Percentiles rank a stretch among this genome's conserved stretches.
Evolutionary conservation across 176 grass and related monocot species (phyloP).

Genomic region (Oryza glumipatula): DNA sequence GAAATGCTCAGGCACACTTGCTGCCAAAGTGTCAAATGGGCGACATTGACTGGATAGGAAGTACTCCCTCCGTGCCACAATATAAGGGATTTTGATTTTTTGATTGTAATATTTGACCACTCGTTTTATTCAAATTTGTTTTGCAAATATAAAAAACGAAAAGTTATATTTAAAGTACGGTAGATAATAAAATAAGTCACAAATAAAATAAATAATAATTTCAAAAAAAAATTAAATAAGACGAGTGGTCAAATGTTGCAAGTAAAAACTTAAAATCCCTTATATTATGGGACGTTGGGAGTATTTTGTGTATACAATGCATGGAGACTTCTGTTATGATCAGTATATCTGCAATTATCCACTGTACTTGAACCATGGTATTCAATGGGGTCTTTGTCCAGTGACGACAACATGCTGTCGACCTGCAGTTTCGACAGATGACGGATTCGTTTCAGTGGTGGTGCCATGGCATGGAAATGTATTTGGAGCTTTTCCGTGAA

Average conservation of each 20-base stretch:
- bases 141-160: too few relatives aligned
- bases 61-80: too few relatives aligned
- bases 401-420: neutral
- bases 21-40: neutral
- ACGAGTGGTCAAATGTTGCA: too few relatives aligned
- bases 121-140: too few relatives aligned
- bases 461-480: neutral
- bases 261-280: too few relatives aligned
- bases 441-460: neutral
- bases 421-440: neutral
- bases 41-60: neutral
- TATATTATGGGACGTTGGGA: too few relatives aligned
- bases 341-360: neutral
- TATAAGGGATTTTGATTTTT: too few relatives aligned
- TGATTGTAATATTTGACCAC: too few relatives aligned
- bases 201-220: too few relatives aligned
- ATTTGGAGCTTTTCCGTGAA: neutral
- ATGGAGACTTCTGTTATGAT: neutral
- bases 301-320: neutral
- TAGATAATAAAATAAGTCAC: too few relatives aligned
- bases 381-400: neutral
- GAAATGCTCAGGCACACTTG: conserved; percentile 17
- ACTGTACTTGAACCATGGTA: neutral
- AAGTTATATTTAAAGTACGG: too few relatives aligned
- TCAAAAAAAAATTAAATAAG: too few relatives aligned